Conservation (phyloP, 192 early-diverging fungal species). For the Haplosporangium gracile region DNA sequence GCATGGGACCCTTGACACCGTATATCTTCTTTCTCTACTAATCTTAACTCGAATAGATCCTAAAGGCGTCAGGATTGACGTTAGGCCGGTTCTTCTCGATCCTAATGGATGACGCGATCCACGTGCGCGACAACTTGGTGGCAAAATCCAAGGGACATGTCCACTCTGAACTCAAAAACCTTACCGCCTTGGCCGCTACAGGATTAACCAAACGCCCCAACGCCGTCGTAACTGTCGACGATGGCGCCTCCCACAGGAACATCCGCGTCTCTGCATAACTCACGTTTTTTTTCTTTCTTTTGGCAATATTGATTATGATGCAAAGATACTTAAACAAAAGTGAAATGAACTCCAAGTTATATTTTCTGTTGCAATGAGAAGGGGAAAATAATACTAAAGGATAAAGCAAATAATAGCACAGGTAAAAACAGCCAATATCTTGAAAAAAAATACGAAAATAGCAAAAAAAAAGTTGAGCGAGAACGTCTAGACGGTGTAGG, state of each 20-base stretch:
- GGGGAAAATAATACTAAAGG: neutral
- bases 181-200: neutral
- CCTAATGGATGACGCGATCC: slow-evolving; percentile 40
- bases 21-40: neutral
- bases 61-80: slow-evolving; percentile 28
- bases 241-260: neutral
- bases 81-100: slow-evolving; percentile 30
- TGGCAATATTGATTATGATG: neutral
- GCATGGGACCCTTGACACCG: no score
- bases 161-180: neutral
- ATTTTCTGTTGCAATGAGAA: neutral
- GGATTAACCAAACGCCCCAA: slow-evolving; percentile 1
- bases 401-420: no score
- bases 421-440: neutral
- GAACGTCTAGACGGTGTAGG: slow-evolving; percentile 25
- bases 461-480: neutral
- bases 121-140: slow-evolving; percentile 5
- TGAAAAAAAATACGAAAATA: neutral
- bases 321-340: neutral
- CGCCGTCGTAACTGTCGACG: neutral
- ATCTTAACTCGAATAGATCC: slow-evolving; percentile 18
- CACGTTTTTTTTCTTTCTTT: neutral
- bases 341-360: neutral
- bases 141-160: neutral
- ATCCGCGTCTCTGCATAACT: slow-evolving; percentile 9